Evolutionary conservation across 2,329 filamentous ascomycete genomes (phyloP), one percentile per base, ranked within the genome.

Genomic region (Neonectria hederae): DNA sequence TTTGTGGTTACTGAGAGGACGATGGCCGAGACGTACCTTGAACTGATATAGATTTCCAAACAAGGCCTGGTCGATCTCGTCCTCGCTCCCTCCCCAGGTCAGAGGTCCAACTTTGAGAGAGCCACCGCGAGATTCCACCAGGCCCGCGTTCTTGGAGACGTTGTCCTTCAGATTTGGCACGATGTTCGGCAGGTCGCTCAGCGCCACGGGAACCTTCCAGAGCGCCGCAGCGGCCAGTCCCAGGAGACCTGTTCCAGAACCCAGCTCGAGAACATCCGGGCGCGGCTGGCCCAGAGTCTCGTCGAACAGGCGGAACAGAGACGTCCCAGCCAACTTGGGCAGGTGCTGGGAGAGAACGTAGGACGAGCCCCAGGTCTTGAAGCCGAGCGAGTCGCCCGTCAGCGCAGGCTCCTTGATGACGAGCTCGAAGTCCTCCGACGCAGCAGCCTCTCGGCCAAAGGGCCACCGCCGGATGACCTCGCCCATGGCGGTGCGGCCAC

Each of bases 331-430:
- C 42, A 89, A 80, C 13, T 74, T 74, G 21, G 82, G 82, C 26
- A 98, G 85, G 24, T 92, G 88, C 69, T 88, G 90, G 0, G 95
- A 91, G 5, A 98, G 88, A 2, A 97, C 86, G 74, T 94, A 97
- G 0, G 94, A 95, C 0, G 94, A 95, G 0, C 92, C 93, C 96
- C 96, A 98, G 0, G 96, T 99, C 79, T 99, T 98, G 77, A 97
- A 85, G 1, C 96, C 96, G 19, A 98, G 83, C 63, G 92, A 92
- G 77, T 97, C 95, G 7, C 92, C 92, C 0, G 93, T 97, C 60
- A 98, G 83, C 1, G 94, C 90, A 2, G 96, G 96, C 76, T 99
- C 96, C 61, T 93, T 87, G 42, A 99, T 88, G 38, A 86, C 84
- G 54, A 99, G 82, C 49, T 90, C 85, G 69, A 94, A 84, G 1